Evolutionary conservation across 2,329 filamentous ascomycete species (phyloP).

Genomic region (Fusarium concolor): DNA sequence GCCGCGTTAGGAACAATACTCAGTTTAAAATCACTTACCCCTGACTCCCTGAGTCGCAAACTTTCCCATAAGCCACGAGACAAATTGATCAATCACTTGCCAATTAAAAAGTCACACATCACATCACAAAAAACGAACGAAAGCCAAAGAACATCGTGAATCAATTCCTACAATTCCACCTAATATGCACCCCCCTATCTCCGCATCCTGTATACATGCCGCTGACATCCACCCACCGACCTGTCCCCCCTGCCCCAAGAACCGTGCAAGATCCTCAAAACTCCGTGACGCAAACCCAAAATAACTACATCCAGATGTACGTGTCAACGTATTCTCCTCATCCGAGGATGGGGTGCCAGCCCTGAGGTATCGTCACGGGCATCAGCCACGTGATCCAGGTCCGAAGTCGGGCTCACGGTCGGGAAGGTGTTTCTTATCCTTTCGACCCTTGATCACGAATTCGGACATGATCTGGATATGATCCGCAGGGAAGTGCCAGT

Average conservation of each 20-base stretch:
- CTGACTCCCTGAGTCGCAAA: too few relatives aligned
- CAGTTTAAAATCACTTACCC: too few relatives aligned
- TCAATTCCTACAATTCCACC: constrained; percentile 47
- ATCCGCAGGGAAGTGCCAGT: constrained; percentile 94
- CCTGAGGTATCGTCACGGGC: constrained; percentile 16
- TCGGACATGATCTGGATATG: constrained; percentile 91
- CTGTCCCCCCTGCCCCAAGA: constrained; percentile 40
- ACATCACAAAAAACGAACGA: neutral
- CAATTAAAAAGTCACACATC: neutral
- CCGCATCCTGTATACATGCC: constrained; percentile 40
- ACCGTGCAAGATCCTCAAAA: constrained; percentile 51
- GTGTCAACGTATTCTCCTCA: constrained; percentile 30
- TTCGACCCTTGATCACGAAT: constrained; percentile 88
- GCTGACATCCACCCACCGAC: constrained; percentile 34
- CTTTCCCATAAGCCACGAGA: too few relatives aligned
- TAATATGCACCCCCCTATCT: constrained; percentile 15
- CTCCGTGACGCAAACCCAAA: constrained; percentile 56
- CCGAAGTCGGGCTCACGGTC: constrained; percentile 75
- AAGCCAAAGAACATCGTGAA: constrained; percentile 41
- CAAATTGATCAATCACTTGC: too few relatives aligned
- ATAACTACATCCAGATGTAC: constrained; percentile 55
- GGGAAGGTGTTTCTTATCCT: constrained; percentile 77
- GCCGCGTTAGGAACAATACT: too few relatives aligned
- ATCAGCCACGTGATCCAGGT: constrained; percentile 49
- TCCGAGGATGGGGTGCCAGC: constrained; percentile 8